Conservation (phyloP, 2,329 filamentous ascomycete species). For the Talaromyces piceae region DNA sequence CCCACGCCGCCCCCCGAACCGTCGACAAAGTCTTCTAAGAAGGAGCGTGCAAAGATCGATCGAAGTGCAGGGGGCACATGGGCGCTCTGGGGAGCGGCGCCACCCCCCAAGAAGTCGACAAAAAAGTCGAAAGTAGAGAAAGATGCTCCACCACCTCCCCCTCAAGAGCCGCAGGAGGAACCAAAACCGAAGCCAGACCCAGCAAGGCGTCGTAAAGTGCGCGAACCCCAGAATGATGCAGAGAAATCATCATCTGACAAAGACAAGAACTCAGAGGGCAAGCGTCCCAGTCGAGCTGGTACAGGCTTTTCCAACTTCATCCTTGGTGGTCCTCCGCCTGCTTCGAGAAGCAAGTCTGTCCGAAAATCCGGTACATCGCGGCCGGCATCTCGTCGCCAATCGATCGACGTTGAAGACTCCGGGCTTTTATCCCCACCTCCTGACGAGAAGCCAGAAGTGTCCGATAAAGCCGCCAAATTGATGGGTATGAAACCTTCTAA, state of each 20-base stretch:
- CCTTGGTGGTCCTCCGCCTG: slow-evolving; percentile 56
- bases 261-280: slow-evolving; percentile 46
- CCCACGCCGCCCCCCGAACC: slow-evolving; percentile 48
- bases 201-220: slow-evolving; percentile 51
- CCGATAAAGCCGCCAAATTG: slow-evolving; percentile 70
- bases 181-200: slow-evolving; percentile 51
- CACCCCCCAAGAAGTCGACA: slow-evolving; percentile 38
- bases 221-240: slow-evolving; percentile 47
- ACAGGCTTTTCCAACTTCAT: slow-evolving; percentile 54
- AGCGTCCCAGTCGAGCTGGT: slow-evolving; percentile 48
- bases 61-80: slow-evolving; percentile 62
- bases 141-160: slow-evolving; percentile 29
- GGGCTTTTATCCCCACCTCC: slow-evolving; percentile 66
- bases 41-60: slow-evolving; percentile 68
- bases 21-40: slow-evolving; percentile 55
- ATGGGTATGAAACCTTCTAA: slow-evolving; percentile 53
- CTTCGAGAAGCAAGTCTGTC: slow-evolving; percentile 56
- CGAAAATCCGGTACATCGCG: slow-evolving; percentile 53
- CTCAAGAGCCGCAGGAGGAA: slow-evolving; percentile 35
- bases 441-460: slow-evolving; percentile 58
- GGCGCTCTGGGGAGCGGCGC: slow-evolving; percentile 63
- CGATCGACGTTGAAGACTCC: slow-evolving; percentile 55
- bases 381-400: slow-evolving; percentile 55
- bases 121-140: slow-evolving; percentile 44
- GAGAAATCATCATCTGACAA: slow-evolving; percentile 60